Base-by-base conservation (phyloP, 2,329 filamentous ascomycete genomes). In the Calonectria naviculata region DNA sequence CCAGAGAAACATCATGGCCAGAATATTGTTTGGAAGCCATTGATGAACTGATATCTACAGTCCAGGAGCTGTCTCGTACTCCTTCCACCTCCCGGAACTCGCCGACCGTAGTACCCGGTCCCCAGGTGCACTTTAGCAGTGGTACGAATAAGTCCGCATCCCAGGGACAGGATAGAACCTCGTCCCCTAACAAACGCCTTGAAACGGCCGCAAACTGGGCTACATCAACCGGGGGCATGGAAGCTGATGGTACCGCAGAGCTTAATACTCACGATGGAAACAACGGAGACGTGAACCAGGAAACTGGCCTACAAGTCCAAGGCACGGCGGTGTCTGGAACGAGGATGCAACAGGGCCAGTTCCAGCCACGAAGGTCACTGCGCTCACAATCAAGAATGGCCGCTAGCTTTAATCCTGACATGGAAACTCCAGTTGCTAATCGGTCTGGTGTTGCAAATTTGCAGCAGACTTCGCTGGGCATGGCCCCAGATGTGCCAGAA, bases 21-120 rank as follows among this genome's bases (percentile, higher is more conserved):
- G 80, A 82, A 34, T 81, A 82, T 34, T 82, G 80, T 7, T 69
- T 81, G 0, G 77, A 77, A 0, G 80, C 80, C 2, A 78, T 81
- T 6, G 80, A 82, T 12, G 80, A 82, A 15, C 67, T 82, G 4
- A 80, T 78, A 0, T 80, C 76, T 0, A 78, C 78, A 0, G 77
- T 82, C 0, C 71, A 78, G 62, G 80, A 82, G 6, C 42, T 79
- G 0, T 76, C 78, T 1, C 69, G 73, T 17, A 58, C 74, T 4
- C 71, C 63, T 0, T 44, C 58, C 3, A 46, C 70, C n/a, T n/a
- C n/a, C 1, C 71, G 71, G 8, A 75, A 77, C 3, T 72, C 76
- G 5, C 73, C 73, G 3, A 49, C 34, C 3, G 24, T 28, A 17
- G 4, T 63, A 15, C 28, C 66, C 4, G 31, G 54, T 10, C 28